Percentiles rank a stretch among this genome's conserved stretches.
phyloP scores from a whole-genome alignment of 176 grass and related monocot genomes.

The Saccharum officinarum region DNA sequence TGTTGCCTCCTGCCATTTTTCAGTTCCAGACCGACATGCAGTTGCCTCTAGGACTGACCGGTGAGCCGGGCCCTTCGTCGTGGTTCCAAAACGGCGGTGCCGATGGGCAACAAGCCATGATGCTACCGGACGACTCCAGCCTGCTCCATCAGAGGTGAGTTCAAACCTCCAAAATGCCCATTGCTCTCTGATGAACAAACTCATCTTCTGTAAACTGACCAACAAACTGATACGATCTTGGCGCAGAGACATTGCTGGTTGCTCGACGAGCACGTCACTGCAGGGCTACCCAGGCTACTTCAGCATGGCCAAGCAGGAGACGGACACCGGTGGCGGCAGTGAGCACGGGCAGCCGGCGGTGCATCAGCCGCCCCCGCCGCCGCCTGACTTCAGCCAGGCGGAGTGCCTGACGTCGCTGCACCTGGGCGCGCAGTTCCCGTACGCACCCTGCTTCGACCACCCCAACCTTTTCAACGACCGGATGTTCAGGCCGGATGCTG shows the following conservation, averaged over 20 bases:
- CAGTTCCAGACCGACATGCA: constrained; percentile 65
- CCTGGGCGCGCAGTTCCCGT: constrained; percentile 50
- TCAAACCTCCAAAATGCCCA: neutral
- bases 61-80: constrained; percentile 37
- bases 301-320: constrained; percentile 47
- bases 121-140: constrained; percentile 50
- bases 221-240: neutral
- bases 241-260: constrained; percentile 56
- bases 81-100: constrained; percentile 47
- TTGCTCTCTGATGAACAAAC: neutral
- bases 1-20: neutral
- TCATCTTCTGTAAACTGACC: neutral
- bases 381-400: constrained; percentile 42
- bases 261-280: constrained; percentile 52
- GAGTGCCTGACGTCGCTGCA: constrained; percentile 52
- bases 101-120: constrained; percentile 44
- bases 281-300: constrained; percentile 61
- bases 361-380: constrained; percentile 12
- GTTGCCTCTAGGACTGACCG: constrained; percentile 43
- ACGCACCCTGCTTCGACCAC: constrained; percentile 40
- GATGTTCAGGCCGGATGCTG: constrained; percentile 47
- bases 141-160: constrained; percentile 69
- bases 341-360: constrained; percentile 35
- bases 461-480: constrained; percentile 44
- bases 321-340: constrained; percentile 13